These are phyloP conservation scores for Naganishia vishniacii DNA, from an alignment of 768 basidiomycete genomes.

Conservation along the genomic window DNA sequence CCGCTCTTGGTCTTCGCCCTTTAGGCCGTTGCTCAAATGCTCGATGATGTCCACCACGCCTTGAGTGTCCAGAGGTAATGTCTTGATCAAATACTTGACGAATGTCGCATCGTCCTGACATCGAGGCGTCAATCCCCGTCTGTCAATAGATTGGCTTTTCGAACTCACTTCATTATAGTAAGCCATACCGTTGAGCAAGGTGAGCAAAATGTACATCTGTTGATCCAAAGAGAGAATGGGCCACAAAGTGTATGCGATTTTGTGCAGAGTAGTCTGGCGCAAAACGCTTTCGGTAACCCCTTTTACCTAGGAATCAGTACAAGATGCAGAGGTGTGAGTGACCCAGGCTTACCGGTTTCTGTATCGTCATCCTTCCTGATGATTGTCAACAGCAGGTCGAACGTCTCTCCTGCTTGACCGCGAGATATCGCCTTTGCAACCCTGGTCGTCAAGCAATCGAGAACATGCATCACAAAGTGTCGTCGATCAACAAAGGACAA, in stretches of 20 bases:
- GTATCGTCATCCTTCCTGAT: background rate
- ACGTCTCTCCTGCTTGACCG: slow-evolving; percentile 14
- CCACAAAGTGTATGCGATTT: slow-evolving; percentile 2
- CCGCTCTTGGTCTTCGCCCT: slow-evolving; percentile 6
- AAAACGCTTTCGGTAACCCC: background rate
- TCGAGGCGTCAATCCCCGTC: background rate
- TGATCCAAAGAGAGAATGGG: slow-evolving; percentile 7
- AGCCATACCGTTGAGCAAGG: slow-evolving; percentile 14
- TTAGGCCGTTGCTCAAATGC: background rate
- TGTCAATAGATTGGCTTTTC: background rate
- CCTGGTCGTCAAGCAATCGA: slow-evolving; percentile 7
- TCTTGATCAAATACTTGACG: slow-evolving; percentile 13
- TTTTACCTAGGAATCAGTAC: background rate
- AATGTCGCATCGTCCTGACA: slow-evolving; percentile 3
- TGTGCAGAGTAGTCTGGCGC: slow-evolving; percentile 1
- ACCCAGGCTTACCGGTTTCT: background rate
- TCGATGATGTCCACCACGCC: slow-evolving; percentile 21
- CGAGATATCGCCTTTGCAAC: slow-evolving; percentile 8
- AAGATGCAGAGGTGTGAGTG: no score
- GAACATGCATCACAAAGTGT: background rate
- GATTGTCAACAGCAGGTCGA: background rate
- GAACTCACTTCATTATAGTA: slow-evolving; percentile 16
- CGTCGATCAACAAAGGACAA: background rate
- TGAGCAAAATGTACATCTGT: slow-evolving; percentile 11
- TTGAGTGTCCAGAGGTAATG: slow-evolving; percentile 10